Evolutionary conservation across 331 rosid genomes (phyloP).

Genomic region (Rhamnella rubrinervis): DNA sequence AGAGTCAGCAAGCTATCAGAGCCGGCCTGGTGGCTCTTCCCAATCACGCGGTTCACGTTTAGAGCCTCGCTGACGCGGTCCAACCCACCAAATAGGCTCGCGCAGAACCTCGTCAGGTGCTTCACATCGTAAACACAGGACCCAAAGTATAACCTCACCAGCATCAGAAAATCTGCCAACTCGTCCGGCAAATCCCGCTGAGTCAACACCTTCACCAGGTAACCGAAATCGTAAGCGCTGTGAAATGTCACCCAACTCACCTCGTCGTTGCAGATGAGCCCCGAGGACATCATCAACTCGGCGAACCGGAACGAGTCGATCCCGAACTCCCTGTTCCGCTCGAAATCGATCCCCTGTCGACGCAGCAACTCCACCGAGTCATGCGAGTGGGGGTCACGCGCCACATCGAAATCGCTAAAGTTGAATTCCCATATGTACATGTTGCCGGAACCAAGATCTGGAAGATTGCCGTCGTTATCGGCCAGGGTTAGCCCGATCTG

Average conservation of each 20-base stretch:
- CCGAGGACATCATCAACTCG: slow-evolving; percentile 62
- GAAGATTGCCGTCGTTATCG: slow-evolving; percentile 50
- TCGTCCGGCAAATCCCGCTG: slow-evolving; percentile 37
- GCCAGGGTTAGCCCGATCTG: slow-evolving; percentile 67
- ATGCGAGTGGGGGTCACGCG: slow-evolving; percentile 45
- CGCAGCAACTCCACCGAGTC: slow-evolving; percentile 55
- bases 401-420: slow-evolving; percentile 60
- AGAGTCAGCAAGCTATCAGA: slow-evolving; percentile 71
- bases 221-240: slow-evolving; percentile 64
- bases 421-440: slow-evolving; percentile 65
- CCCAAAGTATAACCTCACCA: slow-evolving; percentile 51
- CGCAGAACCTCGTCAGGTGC: slow-evolving; percentile 48
- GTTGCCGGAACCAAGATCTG: slow-evolving; percentile 41
- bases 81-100: slow-evolving; percentile 54
- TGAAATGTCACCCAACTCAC: slow-evolving; percentile 69
- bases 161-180: slow-evolving; percentile 24
- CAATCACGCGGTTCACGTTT: slow-evolving; percentile 37
- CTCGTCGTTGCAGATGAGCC: slow-evolving; percentile 47
- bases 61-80: slow-evolving; percentile 42
- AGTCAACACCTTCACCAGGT: slow-evolving; percentile 63
- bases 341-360: slow-evolving; percentile 67
- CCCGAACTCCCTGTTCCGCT: slow-evolving; percentile 36
- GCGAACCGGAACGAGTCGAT: slow-evolving; percentile 45
- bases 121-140: slow-evolving; percentile 61
- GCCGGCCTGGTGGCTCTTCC: slow-evolving; percentile 67